Base-by-base conservation (phyloP, 768 basidiomycete species). In the Suillus decipiens region DNA sequence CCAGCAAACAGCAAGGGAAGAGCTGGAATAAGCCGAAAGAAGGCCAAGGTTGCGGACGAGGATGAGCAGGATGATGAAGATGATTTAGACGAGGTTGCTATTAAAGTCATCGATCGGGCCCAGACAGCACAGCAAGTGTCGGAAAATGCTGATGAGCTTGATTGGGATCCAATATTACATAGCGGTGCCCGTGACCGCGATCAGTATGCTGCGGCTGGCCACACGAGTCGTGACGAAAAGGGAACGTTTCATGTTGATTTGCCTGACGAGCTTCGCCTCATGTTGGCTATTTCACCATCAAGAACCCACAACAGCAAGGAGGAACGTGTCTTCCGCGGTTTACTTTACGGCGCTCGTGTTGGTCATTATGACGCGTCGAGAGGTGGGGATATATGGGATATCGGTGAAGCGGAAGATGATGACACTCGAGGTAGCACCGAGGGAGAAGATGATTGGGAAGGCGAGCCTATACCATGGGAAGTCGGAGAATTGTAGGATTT, bases 391-490 rank as follows among this genome's bases (percentile, higher is more conserved):
- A 85, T 92, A 62, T 92, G 90, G 90, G 87, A 84, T 68, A 85
- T 85, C 47, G 91, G 91, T 28, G 91, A 93, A 73, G 78, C 78
- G 57, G 78, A 81, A 67, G 77, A 77, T 41, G 77, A 77, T 41
- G 77, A 74, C 39, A 72, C 73, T 28, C 69, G 68, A 24, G 71
- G 66, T 47, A 84, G 81, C 56, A 79, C 74, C 36, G 86, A 85
- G 69, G 83, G 84, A 48, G 88, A 89, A 66, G 78, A 77, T 54
- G 78, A 78, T 66, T 93, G 92, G 92, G 92, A 92, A 75, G 86
- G 89, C 41, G 91, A 92, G 73, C 88, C 89, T 42, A 82, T 92
- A 41, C 88, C 91, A 64, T 93, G 92, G 92, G 89, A 89, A 75
- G 80, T 85, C 10, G 92, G 86, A 59, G 92, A 92, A 69, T 69